Conservation (phyloP, 306 rosid genomes). For the Abrus pulchellus region DNA sequence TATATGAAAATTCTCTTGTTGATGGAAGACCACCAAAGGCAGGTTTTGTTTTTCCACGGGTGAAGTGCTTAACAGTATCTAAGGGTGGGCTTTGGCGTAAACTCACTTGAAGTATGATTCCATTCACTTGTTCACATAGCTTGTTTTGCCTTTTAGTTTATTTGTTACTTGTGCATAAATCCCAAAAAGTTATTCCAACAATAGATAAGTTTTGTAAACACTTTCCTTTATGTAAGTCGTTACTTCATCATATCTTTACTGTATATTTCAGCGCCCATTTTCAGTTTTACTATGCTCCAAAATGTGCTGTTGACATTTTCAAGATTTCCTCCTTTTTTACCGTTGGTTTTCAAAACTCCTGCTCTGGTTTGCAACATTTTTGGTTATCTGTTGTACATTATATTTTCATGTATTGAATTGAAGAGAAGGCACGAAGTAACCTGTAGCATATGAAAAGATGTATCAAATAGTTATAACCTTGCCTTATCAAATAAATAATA, state of each 20-base stretch:
- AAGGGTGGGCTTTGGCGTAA: slow-evolving; percentile 88
- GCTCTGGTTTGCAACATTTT: too few relatives aligned
- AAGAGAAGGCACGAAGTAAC: too few relatives aligned
- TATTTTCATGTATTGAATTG: too few relatives aligned
- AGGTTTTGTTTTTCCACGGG: slow-evolving; percentile 84
- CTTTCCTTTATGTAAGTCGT: background rate
- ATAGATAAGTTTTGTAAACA: slow-evolving; percentile 23
- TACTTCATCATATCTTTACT: background rate
- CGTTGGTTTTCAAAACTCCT: too few relatives aligned
- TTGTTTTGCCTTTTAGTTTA: slow-evolving; percentile 22
- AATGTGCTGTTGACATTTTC: too few relatives aligned
- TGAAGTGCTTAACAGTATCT: slow-evolving; percentile 72
- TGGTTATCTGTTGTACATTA: too few relatives aligned
- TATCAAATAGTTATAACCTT: too few relatives aligned
- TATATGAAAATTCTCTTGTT: slow-evolving; percentile 85
- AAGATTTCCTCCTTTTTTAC: too few relatives aligned
- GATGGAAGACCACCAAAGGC: slow-evolving; percentile 83
- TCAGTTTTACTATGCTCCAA: too few relatives aligned
- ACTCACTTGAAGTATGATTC: slow-evolving; percentile 61
- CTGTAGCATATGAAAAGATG: too few relatives aligned
- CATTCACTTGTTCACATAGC: slow-evolving; percentile 19
- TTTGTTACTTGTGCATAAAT: slow-evolving; percentile 31
- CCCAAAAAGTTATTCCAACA: slow-evolving; percentile 1
- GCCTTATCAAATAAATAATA: too few relatives aligned
- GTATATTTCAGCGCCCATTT: too few relatives aligned